Evolutionary conservation across 495 filamentous ascomycete species (phyloP).

Genomic region (Parathielavia appendiculata): DNA sequence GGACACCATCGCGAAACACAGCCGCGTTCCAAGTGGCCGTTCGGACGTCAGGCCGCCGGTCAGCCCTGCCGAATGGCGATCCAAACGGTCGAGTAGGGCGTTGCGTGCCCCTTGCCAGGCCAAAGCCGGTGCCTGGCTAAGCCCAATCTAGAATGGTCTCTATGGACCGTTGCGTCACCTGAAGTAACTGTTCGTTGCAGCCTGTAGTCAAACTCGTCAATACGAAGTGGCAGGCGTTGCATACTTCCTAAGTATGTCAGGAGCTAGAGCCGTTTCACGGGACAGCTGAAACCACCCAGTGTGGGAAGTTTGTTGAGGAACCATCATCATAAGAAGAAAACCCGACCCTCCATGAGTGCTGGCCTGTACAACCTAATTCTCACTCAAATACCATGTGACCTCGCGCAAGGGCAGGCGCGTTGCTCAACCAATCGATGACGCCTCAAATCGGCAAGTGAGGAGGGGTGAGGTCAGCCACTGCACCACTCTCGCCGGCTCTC

Average conservation of each 20-base stretch:
- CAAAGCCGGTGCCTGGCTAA: conserved; percentile 15
- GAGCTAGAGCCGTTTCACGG: too few species aligned
- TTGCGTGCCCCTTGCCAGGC: conserved; percentile 2
- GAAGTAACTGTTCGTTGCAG: background rate
- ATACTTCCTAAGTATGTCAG: background rate
- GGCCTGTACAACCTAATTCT: too few species aligned
- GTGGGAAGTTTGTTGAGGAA: too few species aligned
- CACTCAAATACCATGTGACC: too few species aligned
- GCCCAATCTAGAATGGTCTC: background rate
- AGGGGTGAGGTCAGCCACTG: too few species aligned
- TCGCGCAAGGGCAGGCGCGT: too few species aligned
- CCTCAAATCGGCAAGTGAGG: too few species aligned
- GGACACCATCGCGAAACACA: conserved; percentile 10
- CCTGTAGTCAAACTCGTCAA: background rate
- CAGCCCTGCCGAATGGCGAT: conserved; percentile 1
- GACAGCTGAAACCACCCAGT: too few species aligned
- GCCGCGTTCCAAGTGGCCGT: conserved; percentile 6
- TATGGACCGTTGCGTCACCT: conserved; percentile 5
- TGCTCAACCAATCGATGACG: too few species aligned
- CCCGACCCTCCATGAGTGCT: too few species aligned
- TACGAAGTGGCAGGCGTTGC: background rate
- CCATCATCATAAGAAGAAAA: too few species aligned
- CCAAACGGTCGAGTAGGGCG: background rate
- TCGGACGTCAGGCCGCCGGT: conserved; percentile 1
- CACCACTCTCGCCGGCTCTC: too few species aligned